Conservation (phyloP, 495 filamentous ascomycete species). For the Saxophila tyrrhenica region DNA sequence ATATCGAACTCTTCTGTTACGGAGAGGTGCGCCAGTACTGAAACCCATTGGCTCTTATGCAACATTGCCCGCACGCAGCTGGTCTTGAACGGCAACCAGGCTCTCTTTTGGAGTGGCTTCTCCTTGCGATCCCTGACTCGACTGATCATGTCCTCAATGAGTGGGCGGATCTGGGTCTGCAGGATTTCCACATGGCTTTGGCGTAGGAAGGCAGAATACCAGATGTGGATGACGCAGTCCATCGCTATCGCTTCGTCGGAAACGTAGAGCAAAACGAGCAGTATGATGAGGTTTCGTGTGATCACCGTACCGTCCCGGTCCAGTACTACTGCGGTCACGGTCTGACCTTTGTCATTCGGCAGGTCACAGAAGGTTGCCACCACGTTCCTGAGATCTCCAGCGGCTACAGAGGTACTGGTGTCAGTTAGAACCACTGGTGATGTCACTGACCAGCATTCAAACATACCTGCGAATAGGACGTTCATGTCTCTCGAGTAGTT, state of each 20-base stretch:
- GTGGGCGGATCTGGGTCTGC: constrained; percentile 6
- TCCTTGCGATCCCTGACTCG: constrained; percentile 13
- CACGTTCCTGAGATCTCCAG: constrained; percentile 38
- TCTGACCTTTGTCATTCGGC: constrained; percentile 20
- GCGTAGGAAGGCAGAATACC: constrained; percentile 27
- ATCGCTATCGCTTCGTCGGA: constrained; percentile 14
- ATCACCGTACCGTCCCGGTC: constrained; percentile 36
- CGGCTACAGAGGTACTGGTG: too few species aligned
- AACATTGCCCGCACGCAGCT: constrained; percentile 11
- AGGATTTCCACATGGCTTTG: neutral
- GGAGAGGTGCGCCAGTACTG: constrained; percentile 9
- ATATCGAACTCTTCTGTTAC: constrained; percentile 10
- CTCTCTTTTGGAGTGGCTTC: constrained; percentile 16
- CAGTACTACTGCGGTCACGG: constrained; percentile 30
- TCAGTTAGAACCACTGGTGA: neutral
- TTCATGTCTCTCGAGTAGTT: constrained; percentile 24
- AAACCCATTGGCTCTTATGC: constrained; percentile 17
- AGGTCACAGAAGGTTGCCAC: constrained; percentile 32
- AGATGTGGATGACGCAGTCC: constrained; percentile 30
- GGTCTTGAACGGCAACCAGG: constrained; percentile 13
- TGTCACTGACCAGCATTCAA: neutral
- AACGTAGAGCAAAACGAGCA: constrained; percentile 29
- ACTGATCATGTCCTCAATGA: constrained; percentile 25
- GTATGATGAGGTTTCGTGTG: constrained; percentile 36
- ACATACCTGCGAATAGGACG: constrained; percentile 34